phyloP scores from a whole-genome alignment of 2,329 filamentous ascomycete genomes.

The Blastomyces emzantsi region DNA sequence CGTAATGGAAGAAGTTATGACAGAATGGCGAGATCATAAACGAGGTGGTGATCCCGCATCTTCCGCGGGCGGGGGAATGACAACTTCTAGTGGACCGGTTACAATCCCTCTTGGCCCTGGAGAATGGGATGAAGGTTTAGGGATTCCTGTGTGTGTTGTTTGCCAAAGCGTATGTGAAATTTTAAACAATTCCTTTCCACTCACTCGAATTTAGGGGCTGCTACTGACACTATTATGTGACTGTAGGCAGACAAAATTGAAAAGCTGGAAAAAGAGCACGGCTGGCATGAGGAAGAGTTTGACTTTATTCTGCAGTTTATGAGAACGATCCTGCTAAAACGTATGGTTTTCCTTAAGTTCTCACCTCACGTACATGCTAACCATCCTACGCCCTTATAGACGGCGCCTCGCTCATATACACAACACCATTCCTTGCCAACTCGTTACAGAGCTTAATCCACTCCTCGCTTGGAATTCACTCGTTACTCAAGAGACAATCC shows the following conservation, averaged over 20 bases:
- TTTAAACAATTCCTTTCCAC: neutral
- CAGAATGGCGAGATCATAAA: slow-evolving; percentile 66
- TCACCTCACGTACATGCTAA: slow-evolving; percentile 6
- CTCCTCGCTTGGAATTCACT: slow-evolving; percentile 77
- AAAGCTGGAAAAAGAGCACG: slow-evolving; percentile 73
- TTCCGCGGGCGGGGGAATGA: slow-evolving; percentile 42
- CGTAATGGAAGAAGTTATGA: slow-evolving; percentile 79
- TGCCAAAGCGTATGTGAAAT: slow-evolving; percentile 68
- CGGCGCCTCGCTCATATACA: slow-evolving; percentile 78
- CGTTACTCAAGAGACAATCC: slow-evolving; percentile 65
- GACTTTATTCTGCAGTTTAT: slow-evolving; percentile 92
- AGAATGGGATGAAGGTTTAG: slow-evolving; percentile 86
- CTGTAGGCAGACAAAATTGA: slow-evolving; percentile 77
- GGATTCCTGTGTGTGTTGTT: slow-evolving; percentile 83
- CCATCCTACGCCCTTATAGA: slow-evolving; percentile 42
- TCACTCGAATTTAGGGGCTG: neutral
- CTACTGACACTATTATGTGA: slow-evolving; percentile 18
- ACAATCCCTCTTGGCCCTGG: slow-evolving; percentile 73
- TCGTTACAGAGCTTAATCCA: slow-evolving; percentile 73
- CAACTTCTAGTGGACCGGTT: slow-evolving; percentile 55
- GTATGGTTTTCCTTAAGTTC: slow-evolving; percentile 38
- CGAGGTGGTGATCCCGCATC: slow-evolving; percentile 54
- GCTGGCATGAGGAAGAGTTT: slow-evolving; percentile 95
- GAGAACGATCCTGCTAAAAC: slow-evolving; percentile 77
- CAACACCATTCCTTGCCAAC: slow-evolving; percentile 64